Base-by-base conservation (phyloP, 2,329 filamentous ascomycete genomes). In the Phaeosphaeriaceae sp. region DNA sequence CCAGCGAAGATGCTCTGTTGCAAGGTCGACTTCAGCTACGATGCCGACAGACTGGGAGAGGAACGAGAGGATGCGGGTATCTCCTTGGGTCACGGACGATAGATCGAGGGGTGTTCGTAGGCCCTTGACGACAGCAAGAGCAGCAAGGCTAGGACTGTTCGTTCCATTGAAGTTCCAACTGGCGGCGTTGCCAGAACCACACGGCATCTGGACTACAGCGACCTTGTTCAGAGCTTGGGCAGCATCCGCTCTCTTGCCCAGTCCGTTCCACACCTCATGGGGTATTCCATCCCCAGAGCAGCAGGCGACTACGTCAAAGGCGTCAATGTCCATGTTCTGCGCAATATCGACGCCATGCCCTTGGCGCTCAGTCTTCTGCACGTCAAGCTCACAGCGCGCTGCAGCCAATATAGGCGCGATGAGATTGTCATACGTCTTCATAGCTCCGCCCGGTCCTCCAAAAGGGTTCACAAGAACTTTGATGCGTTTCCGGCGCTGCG, bases 181-280 rank as follows among this genome's bases (percentile, higher is more conserved):
- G 88, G 98, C 91, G 21, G 92, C 95, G 76, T 99, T 99, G 6
- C 95, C 95, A 50, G 91, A 95, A 15, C 95, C 95, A 72, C 93
- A 96, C 1, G 95, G 95, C 36, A 99, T 84, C 72, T 97, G 92
- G 21, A 89, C 89, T 1, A 99, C 88, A 0, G 95, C 91, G 15
- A 98, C 80, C 69, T 89, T 91, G 21, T 83, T 80, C 59, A 99
- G 80, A 0, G 94, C 95, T 54, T 85, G 85, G 31, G 84, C 82
- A 20, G 93, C 93, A 77, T 97, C 91, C 4, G 84, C 73, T 41
- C 92, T 88, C 77, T 88, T 89, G 15, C 87, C 93, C 31, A 99
- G 80, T 0, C 95, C 95, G 73, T 99, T 98, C 82, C 97, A 97
- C 9, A 97, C 90, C 78, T 99, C 95, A 74, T 97, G 90, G 0